Base-by-base conservation (phyloP, 129 eudicot species). In the Flaveria sonorensis region DNA sequence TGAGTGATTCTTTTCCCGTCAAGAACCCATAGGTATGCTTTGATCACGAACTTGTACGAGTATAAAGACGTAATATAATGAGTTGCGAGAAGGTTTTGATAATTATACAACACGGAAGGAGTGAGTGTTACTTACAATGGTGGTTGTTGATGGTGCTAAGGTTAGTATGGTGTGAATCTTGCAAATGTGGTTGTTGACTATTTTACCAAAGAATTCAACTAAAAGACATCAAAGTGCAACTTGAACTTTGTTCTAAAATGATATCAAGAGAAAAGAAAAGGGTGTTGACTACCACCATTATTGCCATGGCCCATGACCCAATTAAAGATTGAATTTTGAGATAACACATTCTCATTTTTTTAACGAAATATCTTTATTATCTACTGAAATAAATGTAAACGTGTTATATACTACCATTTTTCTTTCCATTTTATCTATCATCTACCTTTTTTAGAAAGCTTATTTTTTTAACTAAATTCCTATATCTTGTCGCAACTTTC, bases 201-300 rank as follows among this genome's bases (percentile, higher is more conserved):
- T 77, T 52, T 68, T 12, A 46, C 68, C 59, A 52, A 67, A 78
- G 7, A 28, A 78, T 59, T 28, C 11, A 19, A 12, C 68, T 39
- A 68, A 67, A 20, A 39, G 55, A 53, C 68, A 77, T 20, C 47
- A 57, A 26, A 69, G 63, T 70, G 71, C 63, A 70, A 70, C 19
- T 43, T 70, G 70, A 70, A 18, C 51, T 69, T 69, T 30, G 70
- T 32, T 42, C 15, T 77, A 18, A 55, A 77, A 57, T 69, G 76
- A 19, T 68, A 23, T 10, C 46, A 26, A 32, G 50, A 56, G 55
- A 67, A 68, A 12, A 42, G 26, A 36, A 42, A 77, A 40, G 1
- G 51, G 48, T n/a, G 81, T 69, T 70, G 81, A 78, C 81, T 78
- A 69, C 18, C 21, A 36, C 67, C 46, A 77, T 66, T 51, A 55